These are phyloP conservation scores for Mycogone perniciosa DNA, from an alignment of 2,329 filamentous ascomycete species.

Conservation along the genomic window DNA sequence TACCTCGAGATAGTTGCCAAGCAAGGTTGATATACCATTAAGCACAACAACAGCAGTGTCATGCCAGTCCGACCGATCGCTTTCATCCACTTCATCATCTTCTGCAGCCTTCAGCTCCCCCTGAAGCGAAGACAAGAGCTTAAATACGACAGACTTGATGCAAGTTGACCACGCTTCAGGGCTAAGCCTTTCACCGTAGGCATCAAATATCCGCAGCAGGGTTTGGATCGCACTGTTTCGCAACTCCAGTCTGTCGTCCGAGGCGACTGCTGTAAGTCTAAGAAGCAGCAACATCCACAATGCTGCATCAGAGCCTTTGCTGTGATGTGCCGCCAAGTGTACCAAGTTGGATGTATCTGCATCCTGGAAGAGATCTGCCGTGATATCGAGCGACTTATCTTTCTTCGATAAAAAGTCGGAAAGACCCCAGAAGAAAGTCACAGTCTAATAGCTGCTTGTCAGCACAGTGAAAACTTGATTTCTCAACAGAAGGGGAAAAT, in stretches of 20 bases:
- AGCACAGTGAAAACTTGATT: neutral
- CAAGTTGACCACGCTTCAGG: slow-evolving; percentile 79
- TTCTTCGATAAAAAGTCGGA: slow-evolving; percentile 74
- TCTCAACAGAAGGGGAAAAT: slow-evolving; percentile 19
- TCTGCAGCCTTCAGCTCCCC: slow-evolving; percentile 40
- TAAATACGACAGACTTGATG: slow-evolving; percentile 73
- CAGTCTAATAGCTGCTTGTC: slow-evolving; percentile 48
- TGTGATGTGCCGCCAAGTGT: slow-evolving; percentile 51
- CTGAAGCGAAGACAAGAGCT: slow-evolving; percentile 66
- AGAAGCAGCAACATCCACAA: slow-evolving; percentile 74
- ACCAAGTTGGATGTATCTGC: slow-evolving; percentile 46
- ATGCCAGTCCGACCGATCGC: slow-evolving; percentile 55
- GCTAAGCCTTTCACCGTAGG: slow-evolving; percentile 74
- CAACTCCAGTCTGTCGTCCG: slow-evolving; percentile 66
- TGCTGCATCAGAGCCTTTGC: slow-evolving; percentile 59
- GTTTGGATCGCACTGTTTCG: slow-evolving; percentile 88
- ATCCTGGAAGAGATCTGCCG: slow-evolving; percentile 47
- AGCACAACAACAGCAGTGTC: slow-evolving; percentile 71
- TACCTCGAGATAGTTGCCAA: slow-evolving; percentile 69
- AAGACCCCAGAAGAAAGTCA: slow-evolving; percentile 93
- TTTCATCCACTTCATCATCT: slow-evolving; percentile 33
- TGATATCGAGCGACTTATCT: slow-evolving; percentile 52
- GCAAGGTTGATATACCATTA: slow-evolving; percentile 63
- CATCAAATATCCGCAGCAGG: slow-evolving; percentile 83
- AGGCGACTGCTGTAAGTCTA: slow-evolving; percentile 63